Base-by-base conservation (phyloP, 306 rosid species). In the Cicer pinnatifidum region DNA sequence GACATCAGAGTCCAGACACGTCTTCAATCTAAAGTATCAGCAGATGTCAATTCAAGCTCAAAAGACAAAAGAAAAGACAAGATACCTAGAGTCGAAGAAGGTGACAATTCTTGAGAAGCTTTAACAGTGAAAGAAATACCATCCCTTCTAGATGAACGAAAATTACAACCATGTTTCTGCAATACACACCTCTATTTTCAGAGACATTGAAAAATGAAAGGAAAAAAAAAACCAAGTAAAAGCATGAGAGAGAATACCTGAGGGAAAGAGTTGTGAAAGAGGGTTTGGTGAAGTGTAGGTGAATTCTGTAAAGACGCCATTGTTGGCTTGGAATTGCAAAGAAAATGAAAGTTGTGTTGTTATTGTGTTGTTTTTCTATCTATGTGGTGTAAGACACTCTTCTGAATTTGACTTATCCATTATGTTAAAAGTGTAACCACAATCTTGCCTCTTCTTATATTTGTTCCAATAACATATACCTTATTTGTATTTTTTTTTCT, bases 241-340 rank as follows among this genome's bases (percentile, higher is more conserved):
- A 67, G 44, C 20, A 4, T 16, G 28, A 33, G 60, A 46, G 45
- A 5, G 23, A 1, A 70, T 60, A 91, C 99, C 96, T 77, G 94
- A 75, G 93, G 87, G 67, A 87, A 85, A 77, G 91, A 78, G 63
- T 81, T 84, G 83, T 76, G 90, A 56, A 91, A 86, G 75, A 84
- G 73, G 9, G 89, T 75, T 11, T 71, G 79, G 61, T 92, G 89
- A 53, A 86, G 76, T 33, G 94, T 65, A 38, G 94, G 87, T 12
- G 91, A 83, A 78, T 83, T 87, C 81, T 87, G 97, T 54, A 91
- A 83, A 37, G 90, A 79, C 40, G 84, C 87, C 97, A 92, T 92
- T 84, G 87, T 69, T 72, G 72, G 77, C 35, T 71, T 59, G 35
- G 13, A 67, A 37, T 35, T 69, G 75, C 40, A 53, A 40, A 72